Percentiles rank a stretch among this genome's conserved stretches.
Evolutionary conservation across 495 filamentous ascomycete genomes (phyloP).

Genomic region (Glonium stellatum): DNA sequence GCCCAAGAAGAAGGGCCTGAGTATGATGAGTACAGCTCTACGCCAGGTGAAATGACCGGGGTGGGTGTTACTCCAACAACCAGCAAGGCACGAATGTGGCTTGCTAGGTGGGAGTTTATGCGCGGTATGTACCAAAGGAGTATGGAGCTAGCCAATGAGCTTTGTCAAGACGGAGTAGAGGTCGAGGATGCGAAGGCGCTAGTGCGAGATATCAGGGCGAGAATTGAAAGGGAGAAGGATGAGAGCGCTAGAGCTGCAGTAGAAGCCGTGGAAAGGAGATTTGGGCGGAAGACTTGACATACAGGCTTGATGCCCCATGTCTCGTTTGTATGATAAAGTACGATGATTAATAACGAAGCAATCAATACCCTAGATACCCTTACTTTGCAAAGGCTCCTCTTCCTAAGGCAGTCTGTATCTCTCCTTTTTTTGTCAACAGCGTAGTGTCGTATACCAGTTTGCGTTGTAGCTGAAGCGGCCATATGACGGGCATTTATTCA

Average conservation of each 20-base stretch:
- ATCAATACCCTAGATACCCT: no score
- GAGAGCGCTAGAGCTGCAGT: slow-evolving; percentile 2
- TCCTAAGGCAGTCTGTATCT: no score
- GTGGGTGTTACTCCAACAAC: slow-evolving; percentile 75
- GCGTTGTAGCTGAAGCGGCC: no score
- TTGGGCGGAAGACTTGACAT: background rate
- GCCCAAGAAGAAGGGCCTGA: slow-evolving; percentile 73
- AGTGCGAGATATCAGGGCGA: slow-evolving; percentile 77
- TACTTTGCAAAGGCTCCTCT: no score
- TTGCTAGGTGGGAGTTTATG: slow-evolving; percentile 73
- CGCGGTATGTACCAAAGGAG: slow-evolving; percentile 66
- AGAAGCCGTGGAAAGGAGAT: background rate
- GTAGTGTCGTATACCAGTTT: no score
- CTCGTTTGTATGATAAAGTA: background rate
- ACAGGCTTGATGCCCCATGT: background rate
- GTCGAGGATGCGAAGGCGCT: slow-evolving; percentile 97
- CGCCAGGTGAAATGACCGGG: slow-evolving; percentile 34
- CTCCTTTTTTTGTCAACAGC: no score
- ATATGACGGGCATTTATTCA: no score
- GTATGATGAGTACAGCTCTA: slow-evolving; percentile 43
- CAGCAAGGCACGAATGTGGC: slow-evolving; percentile 88
- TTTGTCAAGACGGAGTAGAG: slow-evolving; percentile 94
- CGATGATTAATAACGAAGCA: background rate
- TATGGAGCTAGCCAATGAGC: slow-evolving; percentile 74
- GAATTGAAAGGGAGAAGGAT: slow-evolving; percentile 52